Evolutionary conservation across 441 rosid species (phyloP).

Genomic region (Daphne laureola): DNA sequence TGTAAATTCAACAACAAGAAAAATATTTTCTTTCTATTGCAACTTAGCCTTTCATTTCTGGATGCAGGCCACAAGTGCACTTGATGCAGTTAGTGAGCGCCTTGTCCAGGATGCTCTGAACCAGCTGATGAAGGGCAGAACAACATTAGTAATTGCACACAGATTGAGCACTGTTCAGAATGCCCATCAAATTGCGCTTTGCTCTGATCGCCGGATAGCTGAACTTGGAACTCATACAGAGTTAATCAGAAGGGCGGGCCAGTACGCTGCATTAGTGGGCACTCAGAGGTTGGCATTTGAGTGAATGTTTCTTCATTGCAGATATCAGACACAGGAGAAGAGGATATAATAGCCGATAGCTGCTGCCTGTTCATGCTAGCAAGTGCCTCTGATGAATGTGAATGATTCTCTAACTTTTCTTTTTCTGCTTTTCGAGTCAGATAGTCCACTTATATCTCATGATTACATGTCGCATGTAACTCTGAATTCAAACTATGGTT

Average conservation of each 20-base stretch:
- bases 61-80: slow-evolving; percentile 77
- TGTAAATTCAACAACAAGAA: too few relatives aligned
- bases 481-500: too few relatives aligned
- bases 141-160: slow-evolving; percentile 86
- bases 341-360: too few relatives aligned
- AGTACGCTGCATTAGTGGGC: slow-evolving; percentile 76
- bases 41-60: slow-evolving; percentile 8
- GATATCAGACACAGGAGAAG: background rate
- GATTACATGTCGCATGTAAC: too few relatives aligned
- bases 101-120: slow-evolving; percentile 80
- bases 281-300: slow-evolving; percentile 91
- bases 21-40: too few relatives aligned
- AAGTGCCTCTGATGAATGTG: too few relatives aligned
- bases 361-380: too few relatives aligned
- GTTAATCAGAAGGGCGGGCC: slow-evolving; percentile 62
- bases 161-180: slow-evolving; percentile 91
- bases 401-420: too few relatives aligned
- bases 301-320: slow-evolving; percentile 18
- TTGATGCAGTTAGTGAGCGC: slow-evolving; percentile 86
- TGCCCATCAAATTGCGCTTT: slow-evolving; percentile 79
- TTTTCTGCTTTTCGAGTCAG: too few relatives aligned
- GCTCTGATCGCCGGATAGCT: slow-evolving; percentile 58
- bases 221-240: slow-evolving; percentile 84
- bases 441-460: too few relatives aligned
- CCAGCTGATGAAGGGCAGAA: slow-evolving; percentile 82